Percentiles rank a stretch among this genome's conserved stretches.
Conservation (phyloP, 768 basidiomycete genomes). For the Mycena latifolia region DNA sequence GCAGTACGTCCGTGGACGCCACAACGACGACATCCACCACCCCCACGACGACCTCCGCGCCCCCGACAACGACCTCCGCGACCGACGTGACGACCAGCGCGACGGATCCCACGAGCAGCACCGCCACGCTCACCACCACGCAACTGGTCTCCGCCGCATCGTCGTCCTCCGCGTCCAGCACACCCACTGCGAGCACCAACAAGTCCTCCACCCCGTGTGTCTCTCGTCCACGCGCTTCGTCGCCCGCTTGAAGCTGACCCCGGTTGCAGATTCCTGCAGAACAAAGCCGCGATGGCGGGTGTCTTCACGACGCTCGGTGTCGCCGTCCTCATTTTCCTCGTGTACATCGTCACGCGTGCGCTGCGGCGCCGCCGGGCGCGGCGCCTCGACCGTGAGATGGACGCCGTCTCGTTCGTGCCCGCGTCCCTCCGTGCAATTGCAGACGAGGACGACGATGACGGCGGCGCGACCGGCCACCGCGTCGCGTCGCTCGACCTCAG, state of each 20-base stretch:
- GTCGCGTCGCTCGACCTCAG: constrained; percentile 2
- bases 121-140: background rate
- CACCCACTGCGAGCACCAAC: background rate
- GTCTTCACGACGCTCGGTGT: constrained; percentile 76
- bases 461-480: too few species aligned
- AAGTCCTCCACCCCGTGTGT: background rate
- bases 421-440: background rate
- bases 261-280: constrained; percentile 73
- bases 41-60: background rate
- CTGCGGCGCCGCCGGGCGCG: constrained; percentile 74
- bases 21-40: background rate
- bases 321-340: constrained; percentile 62
- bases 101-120: background rate
- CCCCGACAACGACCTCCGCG: too few species aligned
- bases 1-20: too few species aligned
- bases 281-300: constrained; percentile 80
- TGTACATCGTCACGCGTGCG: constrained; percentile 62
- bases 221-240: background rate
- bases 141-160: background rate
- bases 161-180: background rate
- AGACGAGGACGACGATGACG: constrained; percentile 4
- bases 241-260: background rate
- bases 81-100: background rate
- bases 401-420: background rate
- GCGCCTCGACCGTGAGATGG: constrained; percentile 78